phyloP scores from a whole-genome alignment of 2,329 filamentous ascomycete genomes.

The Arthroderma sp. region DNA sequence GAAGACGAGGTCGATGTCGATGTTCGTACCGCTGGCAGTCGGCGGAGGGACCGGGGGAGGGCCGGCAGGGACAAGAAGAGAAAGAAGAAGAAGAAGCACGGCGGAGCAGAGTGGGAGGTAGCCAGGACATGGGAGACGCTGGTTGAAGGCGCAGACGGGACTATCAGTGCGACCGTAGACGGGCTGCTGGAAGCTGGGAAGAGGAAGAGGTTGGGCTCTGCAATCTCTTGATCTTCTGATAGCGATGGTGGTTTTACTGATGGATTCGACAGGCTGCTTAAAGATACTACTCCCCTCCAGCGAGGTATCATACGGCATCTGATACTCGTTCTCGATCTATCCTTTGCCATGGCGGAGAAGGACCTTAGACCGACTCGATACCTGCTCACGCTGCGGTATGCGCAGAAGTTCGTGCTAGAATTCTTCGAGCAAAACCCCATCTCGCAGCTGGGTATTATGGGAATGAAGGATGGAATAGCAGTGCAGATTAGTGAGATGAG shows the following conservation, averaged over 20 bases:
- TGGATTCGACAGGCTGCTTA: slow-evolving; percentile 45
- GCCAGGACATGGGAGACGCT: slow-evolving; percentile 53
- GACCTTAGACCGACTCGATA: slow-evolving; percentile 83
- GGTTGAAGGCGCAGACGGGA: slow-evolving; percentile 67
- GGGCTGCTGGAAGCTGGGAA: slow-evolving; percentile 71
- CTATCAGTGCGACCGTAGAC: slow-evolving; percentile 58
- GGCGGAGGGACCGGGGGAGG: slow-evolving; percentile 7
- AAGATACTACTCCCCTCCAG: slow-evolving; percentile 90
- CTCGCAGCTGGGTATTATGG: slow-evolving; percentile 82
- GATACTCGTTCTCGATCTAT: slow-evolving; percentile 82
- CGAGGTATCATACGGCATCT: slow-evolving; percentile 96
- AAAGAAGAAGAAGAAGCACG: slow-evolving; percentile 12
- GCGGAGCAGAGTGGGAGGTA: slow-evolving; percentile 36
- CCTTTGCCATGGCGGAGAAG: slow-evolving; percentile 87
- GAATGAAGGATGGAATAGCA: slow-evolving; percentile 85
- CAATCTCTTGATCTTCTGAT: too few relatives aligned
- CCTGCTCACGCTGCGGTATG: slow-evolving; percentile 68
- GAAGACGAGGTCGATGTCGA: slow-evolving; percentile 10
- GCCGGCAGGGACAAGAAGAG: slow-evolving; percentile 18
- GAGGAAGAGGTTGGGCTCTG: slow-evolving; percentile 47
- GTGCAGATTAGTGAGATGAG: slow-evolving; percentile 77
- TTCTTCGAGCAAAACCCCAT: slow-evolving; percentile 99
- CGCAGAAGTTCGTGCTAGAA: slow-evolving; percentile 77
- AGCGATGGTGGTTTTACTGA: too few relatives aligned
- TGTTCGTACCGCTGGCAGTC: neutral